phyloP scores from a whole-genome alignment of 176 grass and related monocot genomes.

The Phyllostachys edulis region DNA sequence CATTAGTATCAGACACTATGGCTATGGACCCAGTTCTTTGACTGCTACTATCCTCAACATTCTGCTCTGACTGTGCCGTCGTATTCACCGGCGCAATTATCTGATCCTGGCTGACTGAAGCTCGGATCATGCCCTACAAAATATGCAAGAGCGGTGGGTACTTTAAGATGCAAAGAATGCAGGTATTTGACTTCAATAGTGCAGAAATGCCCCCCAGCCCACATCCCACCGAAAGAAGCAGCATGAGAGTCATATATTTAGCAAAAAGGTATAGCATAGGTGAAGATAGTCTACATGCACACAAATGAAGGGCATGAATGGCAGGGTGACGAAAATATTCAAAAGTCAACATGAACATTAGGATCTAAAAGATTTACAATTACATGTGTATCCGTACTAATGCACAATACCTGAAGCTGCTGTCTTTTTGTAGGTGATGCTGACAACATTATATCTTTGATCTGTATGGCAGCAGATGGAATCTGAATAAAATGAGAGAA shows the following conservation, averaged over 20 bases:
- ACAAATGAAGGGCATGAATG: not conserved
- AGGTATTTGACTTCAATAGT: not conserved
- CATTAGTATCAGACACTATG: constrained; percentile 31
- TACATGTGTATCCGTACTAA: constrained; percentile 18
- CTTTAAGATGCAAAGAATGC: not conserved
- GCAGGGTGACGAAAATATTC: constrained; percentile 1
- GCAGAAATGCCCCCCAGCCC: not conserved
- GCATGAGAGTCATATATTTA: constrained; percentile 16
- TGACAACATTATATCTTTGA: constrained; percentile 88
- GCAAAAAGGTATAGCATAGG: not conserved
- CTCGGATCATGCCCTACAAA: constrained; percentile 84
- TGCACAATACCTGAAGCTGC: constrained; percentile 67
- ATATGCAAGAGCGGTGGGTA: constrained; percentile 17
- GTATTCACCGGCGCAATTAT: constrained; percentile 37
- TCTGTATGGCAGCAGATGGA: constrained; percentile 64
- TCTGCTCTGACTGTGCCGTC: constrained; percentile 39
- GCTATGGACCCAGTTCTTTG: constrained; percentile 31
- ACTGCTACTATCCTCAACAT: constrained; percentile 34
- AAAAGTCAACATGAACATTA: constrained; percentile 18
- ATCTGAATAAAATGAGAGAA: constrained; percentile 96
- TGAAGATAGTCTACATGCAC: not conserved
- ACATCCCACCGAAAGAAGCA: constrained; percentile 19
- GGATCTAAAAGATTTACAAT: constrained; percentile 5
- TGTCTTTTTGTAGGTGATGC: constrained; percentile 61
- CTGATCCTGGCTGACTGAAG: constrained; percentile 71